Percentiles rank a stretch among this genome's conserved stretches.
phyloP scores from a whole-genome alignment of 257 asterid species.

The Capsicum pubescens region DNA sequence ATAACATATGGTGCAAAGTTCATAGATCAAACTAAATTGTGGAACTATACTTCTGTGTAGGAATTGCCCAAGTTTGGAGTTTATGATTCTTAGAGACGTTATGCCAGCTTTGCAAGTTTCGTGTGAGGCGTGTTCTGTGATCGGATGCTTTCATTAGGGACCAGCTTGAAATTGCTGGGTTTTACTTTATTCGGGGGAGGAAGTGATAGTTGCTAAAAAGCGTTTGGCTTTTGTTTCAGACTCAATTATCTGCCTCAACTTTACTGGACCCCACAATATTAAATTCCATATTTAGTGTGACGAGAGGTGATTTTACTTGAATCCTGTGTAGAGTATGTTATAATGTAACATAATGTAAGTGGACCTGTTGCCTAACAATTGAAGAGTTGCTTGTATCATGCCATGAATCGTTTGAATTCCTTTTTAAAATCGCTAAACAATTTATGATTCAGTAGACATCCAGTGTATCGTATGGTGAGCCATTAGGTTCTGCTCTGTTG shows the following conservation, averaged over 20 bases:
- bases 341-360: background rate
- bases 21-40: constrained; percentile 44
- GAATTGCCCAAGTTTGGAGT: constrained; percentile 38
- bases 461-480: background rate
- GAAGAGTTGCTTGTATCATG: constrained; percentile 21
- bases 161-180: constrained; percentile 22
- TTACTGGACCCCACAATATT: constrained; percentile 26
- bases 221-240: constrained; percentile 26
- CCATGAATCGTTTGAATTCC: background rate
- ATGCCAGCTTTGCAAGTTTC: constrained; percentile 41
- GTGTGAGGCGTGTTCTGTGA: constrained; percentile 12
- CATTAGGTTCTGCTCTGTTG: background rate
- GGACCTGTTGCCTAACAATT: background rate
- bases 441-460: background rate
- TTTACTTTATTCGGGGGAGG: constrained; percentile 19
- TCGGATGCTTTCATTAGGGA: constrained; percentile 25
- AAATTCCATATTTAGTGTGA: background rate
- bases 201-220: background rate
- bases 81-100: constrained; percentile 33
- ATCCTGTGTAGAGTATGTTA: background rate
- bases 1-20: constrained; percentile 34
- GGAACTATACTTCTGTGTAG: constrained; percentile 60
- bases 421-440: background rate
- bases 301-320: background rate
- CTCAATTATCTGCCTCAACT: background rate